phyloP scores from a whole-genome alignment of 2,329 filamentous ascomycete species.

The Exophiala calicioides region DNA sequence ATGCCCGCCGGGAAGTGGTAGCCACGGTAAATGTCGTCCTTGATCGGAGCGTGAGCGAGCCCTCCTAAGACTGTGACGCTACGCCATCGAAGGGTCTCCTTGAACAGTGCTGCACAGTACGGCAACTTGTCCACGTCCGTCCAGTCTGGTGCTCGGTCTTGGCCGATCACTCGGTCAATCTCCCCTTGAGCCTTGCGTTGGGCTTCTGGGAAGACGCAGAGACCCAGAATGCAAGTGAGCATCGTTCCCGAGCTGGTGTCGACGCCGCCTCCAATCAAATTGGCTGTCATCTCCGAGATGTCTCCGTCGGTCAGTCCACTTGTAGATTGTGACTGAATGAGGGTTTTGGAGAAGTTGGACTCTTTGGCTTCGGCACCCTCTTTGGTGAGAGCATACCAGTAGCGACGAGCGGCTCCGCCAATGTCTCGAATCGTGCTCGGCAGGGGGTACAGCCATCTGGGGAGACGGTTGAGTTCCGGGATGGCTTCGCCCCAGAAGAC shows the following conservation, averaged over 20 bases:
- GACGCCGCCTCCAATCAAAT: slow-evolving; percentile 38
- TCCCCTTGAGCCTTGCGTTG: slow-evolving; percentile 48
- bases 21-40: slow-evolving; percentile 53
- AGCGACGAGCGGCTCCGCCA: slow-evolving; percentile 48
- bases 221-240: slow-evolving; percentile 34
- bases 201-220: slow-evolving; percentile 48
- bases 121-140: slow-evolving; percentile 41
- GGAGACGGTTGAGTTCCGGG: slow-evolving; percentile 48
- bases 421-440: slow-evolving; percentile 6
- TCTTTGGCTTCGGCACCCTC: slow-evolving; percentile 48
- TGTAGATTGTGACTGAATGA: slow-evolving; percentile 52
- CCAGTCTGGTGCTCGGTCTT: slow-evolving; percentile 40
- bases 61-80: slow-evolving; percentile 38
- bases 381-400: slow-evolving; percentile 55
- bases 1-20: slow-evolving; percentile 53
- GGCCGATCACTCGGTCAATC: slow-evolving; percentile 44
- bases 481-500: slow-evolving; percentile 22
- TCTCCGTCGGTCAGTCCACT: slow-evolving; percentile 48
- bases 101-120: slow-evolving; percentile 42
- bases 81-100: slow-evolving; percentile 41
- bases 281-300: slow-evolving; percentile 50
- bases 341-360: slow-evolving; percentile 44
- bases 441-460: slow-evolving; percentile 39
- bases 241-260: slow-evolving; percentile 36
- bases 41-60: slow-evolving; percentile 40